Evolutionary conservation across 495 filamentous ascomycete genomes (phyloP).

Genomic region (Penicillium paxilli): DNA sequence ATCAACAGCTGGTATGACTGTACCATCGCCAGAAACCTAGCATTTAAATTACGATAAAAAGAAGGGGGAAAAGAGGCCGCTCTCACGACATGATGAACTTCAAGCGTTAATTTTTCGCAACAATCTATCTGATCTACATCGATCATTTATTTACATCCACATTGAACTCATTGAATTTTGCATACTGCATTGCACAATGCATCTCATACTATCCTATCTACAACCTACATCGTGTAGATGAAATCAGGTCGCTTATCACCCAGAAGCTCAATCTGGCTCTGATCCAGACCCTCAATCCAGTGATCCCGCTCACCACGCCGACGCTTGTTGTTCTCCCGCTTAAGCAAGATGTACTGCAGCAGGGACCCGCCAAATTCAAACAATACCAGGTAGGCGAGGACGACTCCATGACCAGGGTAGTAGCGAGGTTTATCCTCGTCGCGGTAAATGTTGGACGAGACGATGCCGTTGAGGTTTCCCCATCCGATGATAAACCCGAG

Average conservation of each 20-base stretch:
- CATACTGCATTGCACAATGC: no score
- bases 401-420: constrained; percentile 56
- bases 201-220: no score
- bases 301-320: constrained; percentile 66
- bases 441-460: constrained; percentile 73
- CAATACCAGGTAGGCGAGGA: constrained; percentile 60
- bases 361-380: constrained; percentile 63
- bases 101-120: no score
- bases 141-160: no score
- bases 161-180: no score
- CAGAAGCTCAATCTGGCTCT: constrained; percentile 31
- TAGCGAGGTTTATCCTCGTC: constrained; percentile 53
- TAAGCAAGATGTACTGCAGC: constrained; percentile 64
- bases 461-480: constrained; percentile 90
- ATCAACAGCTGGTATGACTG: constrained; percentile 12
- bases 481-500: constrained; percentile 88
- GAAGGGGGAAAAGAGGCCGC: no score
- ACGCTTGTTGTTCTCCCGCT: constrained; percentile 38
- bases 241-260: constrained; percentile 81
- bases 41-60: neutral
- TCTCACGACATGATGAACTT: neutral
- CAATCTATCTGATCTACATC: no score
- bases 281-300: constrained; percentile 49
- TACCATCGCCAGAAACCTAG: neutral
- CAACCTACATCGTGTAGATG: constrained; percentile 62